A percentile compares a stretch with the other conserved stretches of the same genome.
Conservation (phyloP, 495 filamentous ascomycete species). For the Oidiodendron maius region DNA sequence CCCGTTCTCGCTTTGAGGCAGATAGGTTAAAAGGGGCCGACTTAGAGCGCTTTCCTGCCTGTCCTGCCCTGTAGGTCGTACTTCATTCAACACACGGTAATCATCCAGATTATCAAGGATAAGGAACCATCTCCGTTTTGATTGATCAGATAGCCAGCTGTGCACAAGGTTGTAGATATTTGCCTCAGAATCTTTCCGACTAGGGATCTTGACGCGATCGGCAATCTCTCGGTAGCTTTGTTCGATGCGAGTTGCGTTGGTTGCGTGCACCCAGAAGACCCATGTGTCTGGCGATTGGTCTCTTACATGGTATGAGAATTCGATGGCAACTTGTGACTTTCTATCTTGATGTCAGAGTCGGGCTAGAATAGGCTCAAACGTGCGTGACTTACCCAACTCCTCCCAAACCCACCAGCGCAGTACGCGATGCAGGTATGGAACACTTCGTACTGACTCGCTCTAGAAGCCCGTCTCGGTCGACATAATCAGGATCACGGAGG, state of each 20-base stretch:
- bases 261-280: slow-evolving; percentile 33
- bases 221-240: slow-evolving; percentile 33
- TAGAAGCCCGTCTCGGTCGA: neutral
- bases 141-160: slow-evolving; percentile 31
- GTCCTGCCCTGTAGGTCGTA: slow-evolving; percentile 31
- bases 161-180: slow-evolving; percentile 28
- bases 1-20: no score
- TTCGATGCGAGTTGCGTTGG: slow-evolving; percentile 24
- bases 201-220: slow-evolving; percentile 19
- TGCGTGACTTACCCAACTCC: slow-evolving; percentile 40
- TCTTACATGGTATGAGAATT: slow-evolving; percentile 32
- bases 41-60: neutral
- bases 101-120: slow-evolving; percentile 50
- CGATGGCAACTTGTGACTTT: slow-evolving; percentile 45
- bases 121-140: slow-evolving; percentile 36
- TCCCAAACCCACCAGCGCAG: slow-evolving; percentile 28
- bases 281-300: slow-evolving; percentile 24
- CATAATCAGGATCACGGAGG: neutral
- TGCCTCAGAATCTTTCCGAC: slow-evolving; percentile 1
- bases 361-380: neutral
- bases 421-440: neutral
- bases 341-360: slow-evolving; percentile 18
- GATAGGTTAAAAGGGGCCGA: slow-evolving; percentile 21
- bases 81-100: slow-evolving; percentile 27
- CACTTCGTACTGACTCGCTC: neutral